phyloP scores from a whole-genome alignment of 2,329 filamentous ascomycete genomes.

The Thelonectria blattea region DNA sequence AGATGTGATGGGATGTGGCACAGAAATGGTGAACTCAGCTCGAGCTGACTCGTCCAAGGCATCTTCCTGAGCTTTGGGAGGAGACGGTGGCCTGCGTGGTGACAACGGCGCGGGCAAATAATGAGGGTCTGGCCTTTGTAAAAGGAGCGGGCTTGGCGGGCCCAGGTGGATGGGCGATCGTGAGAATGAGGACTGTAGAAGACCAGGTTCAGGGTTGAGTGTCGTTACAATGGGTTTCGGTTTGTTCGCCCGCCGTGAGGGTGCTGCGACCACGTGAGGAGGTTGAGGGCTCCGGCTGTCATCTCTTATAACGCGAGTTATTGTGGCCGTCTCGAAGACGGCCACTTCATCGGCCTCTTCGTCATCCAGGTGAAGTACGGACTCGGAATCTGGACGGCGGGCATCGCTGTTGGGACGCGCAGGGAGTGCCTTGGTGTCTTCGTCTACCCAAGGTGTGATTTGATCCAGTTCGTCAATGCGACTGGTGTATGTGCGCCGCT shows the following conservation, averaged over 20 bases:
- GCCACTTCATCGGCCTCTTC: conserved; percentile 54
- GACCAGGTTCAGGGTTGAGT: conserved; percentile 37
- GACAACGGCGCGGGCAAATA: conserved; percentile 77
- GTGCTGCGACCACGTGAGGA: conserved; percentile 31
- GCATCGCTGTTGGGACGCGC: conserved; percentile 65
- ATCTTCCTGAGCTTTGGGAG: conserved; percentile 35
- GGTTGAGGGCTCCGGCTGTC: conserved; percentile 32
- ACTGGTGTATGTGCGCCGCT: conserved; percentile 89
- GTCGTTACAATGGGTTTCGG: conserved; percentile 35
- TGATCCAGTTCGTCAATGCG: conserved; percentile 86
- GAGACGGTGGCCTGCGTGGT: conserved; percentile 63
- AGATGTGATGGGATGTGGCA: conserved; percentile 17
- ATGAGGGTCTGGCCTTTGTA: conserved; percentile 59
- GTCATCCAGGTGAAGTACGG: conserved; percentile 38
- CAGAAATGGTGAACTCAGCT: conserved; percentile 43
- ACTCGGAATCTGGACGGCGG: conserved; percentile 33
- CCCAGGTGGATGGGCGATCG: conserved; percentile 48
- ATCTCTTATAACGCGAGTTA: conserved; percentile 51
- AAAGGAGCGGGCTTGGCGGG: conserved; percentile 41
- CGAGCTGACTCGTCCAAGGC: conserved; percentile 39
- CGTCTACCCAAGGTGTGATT: conserved; percentile 62
- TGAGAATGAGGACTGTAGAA: conserved; percentile 61
- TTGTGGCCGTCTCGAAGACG: conserved; percentile 58
- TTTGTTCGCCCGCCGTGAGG: conserved; percentile 34
- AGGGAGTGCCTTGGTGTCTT: conserved; percentile 77